A percentile compares a stretch with the other conserved stretches of the same genome.
phyloP scores from a whole-genome alignment of 78 protist genomes.

The Dictyostelium purpureum region DNA sequence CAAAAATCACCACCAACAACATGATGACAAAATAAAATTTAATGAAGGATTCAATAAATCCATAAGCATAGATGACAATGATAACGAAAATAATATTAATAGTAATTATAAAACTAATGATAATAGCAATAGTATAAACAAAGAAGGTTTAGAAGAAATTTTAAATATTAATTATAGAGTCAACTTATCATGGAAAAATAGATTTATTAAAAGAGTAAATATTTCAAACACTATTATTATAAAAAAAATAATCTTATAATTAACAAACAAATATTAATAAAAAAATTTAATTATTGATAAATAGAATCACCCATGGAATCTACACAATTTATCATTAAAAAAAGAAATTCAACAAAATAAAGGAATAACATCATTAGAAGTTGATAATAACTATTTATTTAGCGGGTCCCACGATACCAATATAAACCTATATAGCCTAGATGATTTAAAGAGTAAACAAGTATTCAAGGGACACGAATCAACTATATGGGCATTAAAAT shows the following conservation, averaged over 20 bases:
- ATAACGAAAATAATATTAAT: background rate
- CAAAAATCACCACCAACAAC: too few species aligned
- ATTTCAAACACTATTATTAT: background rate
- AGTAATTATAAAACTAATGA: background rate
- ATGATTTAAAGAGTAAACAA: background rate
- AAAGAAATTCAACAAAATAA: slow-evolving; percentile 2
- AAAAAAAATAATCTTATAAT: background rate
- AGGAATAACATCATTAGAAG: slow-evolving; percentile 62
- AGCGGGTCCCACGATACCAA: slow-evolving; percentile 74
- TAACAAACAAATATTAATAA: background rate
- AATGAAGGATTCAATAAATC: too few species aligned
- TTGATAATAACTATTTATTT: slow-evolving; percentile 59
- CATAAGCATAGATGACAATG: background rate
- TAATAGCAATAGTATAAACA: background rate
- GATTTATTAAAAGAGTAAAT: slow-evolving; percentile 18
- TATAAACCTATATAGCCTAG: slow-evolving; percentile 32
- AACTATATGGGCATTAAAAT: slow-evolving; percentile 71
- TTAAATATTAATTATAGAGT: background rate
- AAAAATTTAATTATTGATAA: background rate
- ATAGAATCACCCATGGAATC: slow-evolving; percentile 41
- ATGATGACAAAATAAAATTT: too few species aligned
- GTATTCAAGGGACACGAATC: slow-evolving; percentile 34
- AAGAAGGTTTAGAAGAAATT: background rate
- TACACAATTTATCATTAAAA: background rate
- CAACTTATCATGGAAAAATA: slow-evolving; percentile 4